Base-by-base conservation (phyloP, 2,329 filamentous ascomycete genomes). In the Colletotrichum echinochloae region DNA sequence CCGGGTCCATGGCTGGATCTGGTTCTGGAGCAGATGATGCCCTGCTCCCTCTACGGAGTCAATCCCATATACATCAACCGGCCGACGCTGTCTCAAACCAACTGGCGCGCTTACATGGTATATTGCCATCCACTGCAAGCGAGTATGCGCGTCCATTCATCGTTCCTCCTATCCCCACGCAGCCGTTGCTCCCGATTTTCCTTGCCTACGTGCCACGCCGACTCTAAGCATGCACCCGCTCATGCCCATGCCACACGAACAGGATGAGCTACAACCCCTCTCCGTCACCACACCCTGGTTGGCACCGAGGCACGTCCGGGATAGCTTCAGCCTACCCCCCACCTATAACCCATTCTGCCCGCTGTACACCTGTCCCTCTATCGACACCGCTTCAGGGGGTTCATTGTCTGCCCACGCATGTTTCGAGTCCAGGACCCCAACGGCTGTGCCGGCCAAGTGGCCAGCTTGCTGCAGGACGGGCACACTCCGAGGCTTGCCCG, bases 301-400 rank as follows among this genome's bases (percentile, higher is more conserved):
- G 65, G 64, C 69, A 63, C 64, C 52, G 66, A 65, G 60, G 59
- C 65, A 59, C 30, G 54, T 39, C 55, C 60, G 60, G 65, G 65
- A 71, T 71, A 70, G 48, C 69, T 65, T 71, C 66, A 70, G 55
- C 30, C 60, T 60, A 23, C 59, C 66, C 67, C 69, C 65, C 67
- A 51, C 54, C 30, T 44, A 35, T 49, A 51, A 41, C 44, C 63
- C 68, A 48, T 71, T 28, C 20, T 30, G 64, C 46, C 39, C 46
- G 35, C 52, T 68, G 16, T 48, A n/a, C 28, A 37, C 41, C 57
- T 18, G 49, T 52, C 26, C 54, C 52, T 52, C n/a, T 63, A 71
- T 59, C 52, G 64, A 39, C 54, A 54, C 68, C 59, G 37, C 28
- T 59, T 23, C 52, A 63, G 64, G 64, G 64, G 65, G 9, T 46